Percentiles rank a stretch among this genome's conserved stretches.
phyloP scores from a whole-genome alignment of 768 basidiomycete genomes.

The Suillus weaverae region DNA sequence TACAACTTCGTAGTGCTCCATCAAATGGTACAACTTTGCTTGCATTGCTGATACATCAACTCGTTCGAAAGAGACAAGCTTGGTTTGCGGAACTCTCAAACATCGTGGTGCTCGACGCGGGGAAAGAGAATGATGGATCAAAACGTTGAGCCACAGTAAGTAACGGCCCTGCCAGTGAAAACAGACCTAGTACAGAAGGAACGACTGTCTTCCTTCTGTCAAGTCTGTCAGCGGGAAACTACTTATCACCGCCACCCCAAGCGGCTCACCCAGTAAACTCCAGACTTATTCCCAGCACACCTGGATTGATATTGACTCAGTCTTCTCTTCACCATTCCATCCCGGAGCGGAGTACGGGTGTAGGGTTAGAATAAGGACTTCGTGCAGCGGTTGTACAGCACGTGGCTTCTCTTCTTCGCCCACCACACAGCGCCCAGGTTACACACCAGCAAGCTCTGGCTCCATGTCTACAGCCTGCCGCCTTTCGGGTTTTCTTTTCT shows the following conservation, averaged over 20 bases:
- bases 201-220: background rate
- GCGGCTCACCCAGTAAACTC: background rate
- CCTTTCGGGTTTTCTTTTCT: background rate
- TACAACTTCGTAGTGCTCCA: conserved; percentile 70
- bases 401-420: background rate
- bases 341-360: background rate
- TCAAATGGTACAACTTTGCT: conserved; percentile 74
- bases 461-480: background rate
- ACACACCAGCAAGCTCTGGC: background rate
- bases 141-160: background rate
- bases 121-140: background rate
- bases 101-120: background rate
- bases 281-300: background rate
- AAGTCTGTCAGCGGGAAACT: background rate
- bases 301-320: background rate
- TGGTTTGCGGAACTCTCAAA: conserved; percentile 41
- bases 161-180: background rate
- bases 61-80: conserved; percentile 78
- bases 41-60: conserved; percentile 80
- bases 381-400: background rate
- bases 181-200: background rate
- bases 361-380: background rate
- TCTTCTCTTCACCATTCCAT: background rate
- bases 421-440: background rate
- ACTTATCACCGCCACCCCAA: background rate